Evolutionary conservation across 345 rosid species (phyloP), one percentile per base, ranked within the genome.

Genomic region (Mercurialis annua): DNA sequence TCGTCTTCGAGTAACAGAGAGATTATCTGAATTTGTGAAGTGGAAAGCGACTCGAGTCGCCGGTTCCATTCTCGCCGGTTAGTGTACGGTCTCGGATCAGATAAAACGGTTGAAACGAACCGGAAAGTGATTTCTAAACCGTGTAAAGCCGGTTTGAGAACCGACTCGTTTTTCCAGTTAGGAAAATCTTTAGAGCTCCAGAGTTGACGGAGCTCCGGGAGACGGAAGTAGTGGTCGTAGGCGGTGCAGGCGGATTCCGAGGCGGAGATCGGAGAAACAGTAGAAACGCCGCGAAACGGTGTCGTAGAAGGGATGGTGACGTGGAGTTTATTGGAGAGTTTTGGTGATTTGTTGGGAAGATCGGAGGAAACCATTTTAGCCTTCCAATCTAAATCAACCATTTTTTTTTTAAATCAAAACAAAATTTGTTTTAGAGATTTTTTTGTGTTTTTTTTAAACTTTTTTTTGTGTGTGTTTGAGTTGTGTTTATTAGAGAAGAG

Each of bases 41-140:
- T 80, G 38, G 88, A 75, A 29, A 93, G 84, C 1, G 86, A 83
- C 77, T 90, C 94, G 29, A 93, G 74, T 62, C 96, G 74, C 62
- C 94, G 88, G 68, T 59, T 76, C 91, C 93, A 89, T 72, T 90
- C 88, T 43, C 76, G 79, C 65, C 70, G 82, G 77, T 87, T 89
- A 18, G 80, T 68, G 79, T 93, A 93, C 20, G 92, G 95, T 70
- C 97, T 79, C 5, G 87, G 78, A 59, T 91, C 98, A 10, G 91
- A 86, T 47, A 82, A 58, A 47, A 82, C 83, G 54, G 87, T 78
- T 12, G 91, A 83, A 71, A 87, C 74, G 43, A 90, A 81, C 69
- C 97, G 91, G 81, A 93, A 93, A 12, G 94, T 89, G 74, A 87
- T 83, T 75, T 93, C 96, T 0, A 88, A 73, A 52, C 89, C 96